phyloP scores from a whole-genome alignment of 805 yeast genomes.

The Yamadazyma sp. region DNA sequence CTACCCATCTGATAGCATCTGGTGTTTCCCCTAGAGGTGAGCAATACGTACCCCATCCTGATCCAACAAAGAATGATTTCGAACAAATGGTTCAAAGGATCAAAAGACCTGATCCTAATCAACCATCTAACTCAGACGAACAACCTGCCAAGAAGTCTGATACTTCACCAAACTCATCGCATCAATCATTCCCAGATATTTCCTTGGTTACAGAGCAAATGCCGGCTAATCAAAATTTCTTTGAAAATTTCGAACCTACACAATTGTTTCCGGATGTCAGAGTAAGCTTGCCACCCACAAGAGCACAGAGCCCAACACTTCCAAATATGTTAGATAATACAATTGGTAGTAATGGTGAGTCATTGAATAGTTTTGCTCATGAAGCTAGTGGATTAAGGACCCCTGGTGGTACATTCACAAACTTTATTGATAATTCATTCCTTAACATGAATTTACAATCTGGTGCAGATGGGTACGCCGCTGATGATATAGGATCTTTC shows the following conservation, averaged over 20 bases:
- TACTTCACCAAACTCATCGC: conserved; percentile 34
- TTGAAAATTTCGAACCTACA: conserved; percentile 54
- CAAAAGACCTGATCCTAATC: conserved; percentile 15
- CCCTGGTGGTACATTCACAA: conserved; percentile 28
- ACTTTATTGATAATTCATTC: conserved; percentile 40
- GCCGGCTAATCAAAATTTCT: conserved; percentile 43
- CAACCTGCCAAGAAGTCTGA: conserved; percentile 13
- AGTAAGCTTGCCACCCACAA: conserved; percentile 33
- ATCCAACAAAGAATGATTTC: conserved; percentile 19
- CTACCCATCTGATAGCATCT: conserved; percentile 18
- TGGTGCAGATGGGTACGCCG: conserved; percentile 23
- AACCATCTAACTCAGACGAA: conserved; percentile 1
- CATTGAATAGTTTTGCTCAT: conserved; percentile 1
- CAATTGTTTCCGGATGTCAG: conserved; percentile 49
- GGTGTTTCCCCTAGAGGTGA: conserved; percentile 28
- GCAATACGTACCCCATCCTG: conserved; percentile 10
- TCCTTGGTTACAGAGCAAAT: conserved; percentile 52
- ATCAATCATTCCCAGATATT: conserved; percentile 48
- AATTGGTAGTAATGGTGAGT: no score
- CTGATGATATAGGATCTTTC: conserved; percentile 24
- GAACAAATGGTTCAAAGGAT: conserved; percentile 34
- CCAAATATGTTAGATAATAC: neutral
- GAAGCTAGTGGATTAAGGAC: conserved; percentile 13
- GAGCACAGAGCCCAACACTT: conserved; percentile 33
- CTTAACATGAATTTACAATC: conserved; percentile 43